Conservation (phyloP, 495 filamentous ascomycete genomes). For the Xylaria scruposa region DNA sequence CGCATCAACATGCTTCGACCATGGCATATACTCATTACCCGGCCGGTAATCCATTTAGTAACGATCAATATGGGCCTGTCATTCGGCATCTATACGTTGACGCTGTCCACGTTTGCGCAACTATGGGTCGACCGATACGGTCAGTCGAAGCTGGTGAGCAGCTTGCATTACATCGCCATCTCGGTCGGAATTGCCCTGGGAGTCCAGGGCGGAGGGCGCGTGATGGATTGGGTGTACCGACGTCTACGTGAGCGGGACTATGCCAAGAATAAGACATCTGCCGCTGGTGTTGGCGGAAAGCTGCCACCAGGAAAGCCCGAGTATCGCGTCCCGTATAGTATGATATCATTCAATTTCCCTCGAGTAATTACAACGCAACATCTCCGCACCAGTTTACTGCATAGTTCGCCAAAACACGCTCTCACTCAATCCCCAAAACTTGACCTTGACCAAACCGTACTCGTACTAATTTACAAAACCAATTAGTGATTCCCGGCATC, state of each 20-base stretch:
- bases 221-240: slow-evolving; percentile 58
- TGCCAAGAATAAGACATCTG: slow-evolving; percentile 32
- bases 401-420: not conserved
- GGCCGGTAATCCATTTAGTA: slow-evolving; percentile 61
- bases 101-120: slow-evolving; percentile 66
- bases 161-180: slow-evolving; percentile 66
- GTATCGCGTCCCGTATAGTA: slow-evolving; percentile 56
- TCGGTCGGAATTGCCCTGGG: slow-evolving; percentile 62
- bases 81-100: slow-evolving; percentile 65
- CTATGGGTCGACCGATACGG: slow-evolving; percentile 61
- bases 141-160: slow-evolving; percentile 55
- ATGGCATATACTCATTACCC: slow-evolving; percentile 62
- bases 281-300: slow-evolving; percentile 45
- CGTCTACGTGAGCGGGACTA: slow-evolving; percentile 37
- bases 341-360: not conserved
- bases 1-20: slow-evolving; percentile 65
- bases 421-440: not conserved
- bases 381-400: not conserved
- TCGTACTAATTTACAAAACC: not conserved
- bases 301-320: slow-evolving; percentile 54
- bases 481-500: slow-evolving; percentile 62
- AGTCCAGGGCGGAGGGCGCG: slow-evolving; percentile 53
- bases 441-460: not conserved
- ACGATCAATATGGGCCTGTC: slow-evolving; percentile 40
- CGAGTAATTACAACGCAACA: not conserved